Evolutionary conservation across 371 early-diverging fungal species (phyloP).

Genomic region (Gilbertella persicaria): DNA sequence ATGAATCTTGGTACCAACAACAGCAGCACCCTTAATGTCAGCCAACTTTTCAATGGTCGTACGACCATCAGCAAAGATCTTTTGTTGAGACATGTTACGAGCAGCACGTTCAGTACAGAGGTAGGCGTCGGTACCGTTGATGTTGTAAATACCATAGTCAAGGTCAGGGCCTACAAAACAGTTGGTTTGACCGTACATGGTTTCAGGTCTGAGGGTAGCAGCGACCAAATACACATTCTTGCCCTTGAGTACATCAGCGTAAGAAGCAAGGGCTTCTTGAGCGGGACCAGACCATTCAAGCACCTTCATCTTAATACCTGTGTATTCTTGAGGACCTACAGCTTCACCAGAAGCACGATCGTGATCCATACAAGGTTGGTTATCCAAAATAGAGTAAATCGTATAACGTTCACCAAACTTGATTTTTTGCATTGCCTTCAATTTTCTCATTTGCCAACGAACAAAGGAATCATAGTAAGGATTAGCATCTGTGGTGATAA

Average conservation of each 20-base stretch:
- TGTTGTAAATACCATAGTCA: slow-evolving; percentile 86
- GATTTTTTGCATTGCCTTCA: slow-evolving; percentile 82
- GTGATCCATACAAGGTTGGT: slow-evolving; percentile 99
- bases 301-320: slow-evolving; percentile 90
- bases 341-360: slow-evolving; percentile 99
- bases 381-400: slow-evolving; percentile 96
- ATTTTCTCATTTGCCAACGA: slow-evolving; percentile 98
- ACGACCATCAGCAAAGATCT: slow-evolving; percentile 50
- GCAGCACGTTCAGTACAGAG: slow-evolving; percentile 93
- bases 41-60: slow-evolving; percentile 66
- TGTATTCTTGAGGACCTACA: slow-evolving; percentile 96
- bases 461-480: slow-evolving; percentile 99
- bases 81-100: slow-evolving; percentile 96
- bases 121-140: slow-evolving; percentile 79
- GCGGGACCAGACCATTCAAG: slow-evolving; percentile 66
- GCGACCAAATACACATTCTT: slow-evolving; percentile 91
- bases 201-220: slow-evolving; percentile 97
- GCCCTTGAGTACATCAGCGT: slow-evolving; percentile 63
- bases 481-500: slow-evolving; percentile 99
- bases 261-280: slow-evolving; percentile 44
- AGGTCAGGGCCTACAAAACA: slow-evolving; percentile 94
- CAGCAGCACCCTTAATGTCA: slow-evolving; percentile 74
- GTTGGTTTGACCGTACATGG: slow-evolving; percentile 99
- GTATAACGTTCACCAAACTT: slow-evolving; percentile 99
- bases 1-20: slow-evolving; percentile 89